Percentiles rank a stretch among this genome's conserved stretches.
phyloP scores from a whole-genome alignment of 495 filamentous ascomycete species.

The Podospora sp. region DNA sequence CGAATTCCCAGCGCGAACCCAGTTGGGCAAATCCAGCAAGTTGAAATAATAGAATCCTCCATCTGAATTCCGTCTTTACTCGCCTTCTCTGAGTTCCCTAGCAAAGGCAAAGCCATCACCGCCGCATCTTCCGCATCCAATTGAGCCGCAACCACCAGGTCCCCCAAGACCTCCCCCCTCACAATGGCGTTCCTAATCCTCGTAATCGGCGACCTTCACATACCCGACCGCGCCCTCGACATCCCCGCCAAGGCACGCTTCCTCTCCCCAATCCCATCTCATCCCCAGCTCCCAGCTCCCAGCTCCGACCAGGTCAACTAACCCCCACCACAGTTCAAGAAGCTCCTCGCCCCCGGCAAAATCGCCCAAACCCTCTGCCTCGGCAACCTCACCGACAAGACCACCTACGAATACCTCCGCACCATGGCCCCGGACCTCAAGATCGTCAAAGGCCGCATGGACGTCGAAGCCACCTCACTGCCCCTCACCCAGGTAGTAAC shows the following conservation, averaged over 20 bases:
- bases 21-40: background rate
- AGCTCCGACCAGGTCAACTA: background rate
- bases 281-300: background rate
- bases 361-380: conserved; percentile 97
- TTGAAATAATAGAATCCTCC: background rate
- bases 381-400: conserved; percentile 92
- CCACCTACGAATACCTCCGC: conserved; percentile 93
- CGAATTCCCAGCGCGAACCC: too few relatives aligned
- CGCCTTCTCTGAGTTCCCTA: background rate
- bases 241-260: conserved; percentile 80
- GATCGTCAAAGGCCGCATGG: conserved; percentile 91
- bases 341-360: conserved; percentile 96
- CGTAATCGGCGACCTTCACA: conserved; percentile 95
- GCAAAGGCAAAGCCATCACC: background rate
- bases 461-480: conserved; percentile 87
- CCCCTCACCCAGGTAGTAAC: conserved; percentile 92
- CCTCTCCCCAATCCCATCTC: background rate
- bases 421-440: conserved; percentile 90
- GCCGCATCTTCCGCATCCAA: background rate
- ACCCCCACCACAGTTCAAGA: conserved; percentile 76
- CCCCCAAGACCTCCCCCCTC: background rate
- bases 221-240: conserved; percentile 88
- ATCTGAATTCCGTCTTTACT: background rate
- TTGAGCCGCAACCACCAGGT: background rate
- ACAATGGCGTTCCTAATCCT: conserved; percentile 64